Base-by-base conservation (phyloP, 768 basidiomycete species). In the Suillus discolor region DNA sequence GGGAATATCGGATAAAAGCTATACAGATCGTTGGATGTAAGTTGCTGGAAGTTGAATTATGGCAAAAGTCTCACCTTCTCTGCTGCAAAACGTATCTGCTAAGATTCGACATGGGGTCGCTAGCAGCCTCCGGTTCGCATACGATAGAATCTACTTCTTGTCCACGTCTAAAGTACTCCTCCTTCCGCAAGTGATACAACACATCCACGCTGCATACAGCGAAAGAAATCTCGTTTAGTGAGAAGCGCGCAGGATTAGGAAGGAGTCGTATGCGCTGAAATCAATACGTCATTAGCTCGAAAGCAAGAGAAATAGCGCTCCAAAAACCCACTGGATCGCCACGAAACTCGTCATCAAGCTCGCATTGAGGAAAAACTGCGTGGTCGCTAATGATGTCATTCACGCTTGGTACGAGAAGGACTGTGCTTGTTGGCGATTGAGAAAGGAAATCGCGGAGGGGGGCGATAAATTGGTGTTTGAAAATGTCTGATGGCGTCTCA, bases 1-100 rank as follows among this genome's bases (percentile, higher is more conserved):
- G 97, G 97, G 77, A 98, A 98, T 47, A 97, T 78, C 0, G 97
- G 97, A 74, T 99, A 99, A 80, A 97, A 97, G 71, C 95, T 98
- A 73, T 23, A 15, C 23, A 44, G 28, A 1, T 34, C 4, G 7
- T 34, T 5, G 57, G 65, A 61, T 66, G 66, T 44, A 15, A 25
- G 61, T 1, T 18, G 25, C 6, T 60, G 41, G 25, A 60, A 34
- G 34, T 49, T 1, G 42, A 51, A 36, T 2, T 28, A 61, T 39
- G 62, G 12, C 23, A 7, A 18, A 53, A 54, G 20, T 72, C 79
- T 45, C 66, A 94, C 96, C 90, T 94, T 75, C 94, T 83, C 71
- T 99, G 97, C 63, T 94, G 87, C 41, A 99, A 78, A 12, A 99
- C 70, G 72, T 94, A 91, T 25, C 94, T 83, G 67, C 91, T 90